phyloP scores from a whole-genome alignment of 2,329 filamentous ascomycete genomes.

The Aspergillus ustus region DNA sequence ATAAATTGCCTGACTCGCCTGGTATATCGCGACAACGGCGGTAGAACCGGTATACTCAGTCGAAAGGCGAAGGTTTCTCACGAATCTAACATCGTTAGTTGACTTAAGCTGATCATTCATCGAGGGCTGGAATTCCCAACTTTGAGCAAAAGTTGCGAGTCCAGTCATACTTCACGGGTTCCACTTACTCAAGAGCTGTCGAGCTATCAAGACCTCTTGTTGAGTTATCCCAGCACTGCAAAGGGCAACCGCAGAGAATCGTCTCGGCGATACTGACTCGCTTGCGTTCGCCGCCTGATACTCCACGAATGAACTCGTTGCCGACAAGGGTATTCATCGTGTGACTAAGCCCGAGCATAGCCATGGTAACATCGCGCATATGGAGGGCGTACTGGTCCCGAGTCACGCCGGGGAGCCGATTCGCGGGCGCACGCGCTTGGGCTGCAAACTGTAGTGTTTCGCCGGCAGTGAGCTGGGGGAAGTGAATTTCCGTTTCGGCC shows the following conservation, averaged over 20 bases:
- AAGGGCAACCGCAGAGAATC: slow-evolving; percentile 50
- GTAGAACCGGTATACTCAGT: slow-evolving; percentile 54
- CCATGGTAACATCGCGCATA: slow-evolving; percentile 57
- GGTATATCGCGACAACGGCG: slow-evolving; percentile 59
- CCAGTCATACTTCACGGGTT: no score
- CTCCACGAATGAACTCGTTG: slow-evolving; percentile 62
- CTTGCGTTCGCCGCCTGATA: slow-evolving; percentile 64
- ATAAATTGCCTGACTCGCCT: slow-evolving; percentile 50
- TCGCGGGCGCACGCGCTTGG: slow-evolving; percentile 58
- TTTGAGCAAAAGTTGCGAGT: not conserved
- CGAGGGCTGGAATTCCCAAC: slow-evolving; percentile 21
- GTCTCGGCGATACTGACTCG: slow-evolving; percentile 64
- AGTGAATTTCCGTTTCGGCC: slow-evolving; percentile 80
- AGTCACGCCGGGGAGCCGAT: slow-evolving; percentile 42
- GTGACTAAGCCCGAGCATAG: slow-evolving; percentile 59
- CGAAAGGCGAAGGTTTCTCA: slow-evolving; percentile 53
- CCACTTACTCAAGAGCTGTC: slow-evolving; percentile 48
- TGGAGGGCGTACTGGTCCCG: slow-evolving; percentile 53
- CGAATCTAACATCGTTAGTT: slow-evolving; percentile 44
- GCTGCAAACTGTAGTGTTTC: slow-evolving; percentile 79
- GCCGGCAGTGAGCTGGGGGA: slow-evolving; percentile 75
- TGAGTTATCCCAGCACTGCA: slow-evolving; percentile 53
- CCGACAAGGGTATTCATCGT: slow-evolving; percentile 54
- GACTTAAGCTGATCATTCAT: not conserved
- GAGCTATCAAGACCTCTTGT: slow-evolving; percentile 56